phyloP scores from a whole-genome alignment of 2,329 filamentous ascomycete genomes.

The Ophiosphaerella korrae region DNA sequence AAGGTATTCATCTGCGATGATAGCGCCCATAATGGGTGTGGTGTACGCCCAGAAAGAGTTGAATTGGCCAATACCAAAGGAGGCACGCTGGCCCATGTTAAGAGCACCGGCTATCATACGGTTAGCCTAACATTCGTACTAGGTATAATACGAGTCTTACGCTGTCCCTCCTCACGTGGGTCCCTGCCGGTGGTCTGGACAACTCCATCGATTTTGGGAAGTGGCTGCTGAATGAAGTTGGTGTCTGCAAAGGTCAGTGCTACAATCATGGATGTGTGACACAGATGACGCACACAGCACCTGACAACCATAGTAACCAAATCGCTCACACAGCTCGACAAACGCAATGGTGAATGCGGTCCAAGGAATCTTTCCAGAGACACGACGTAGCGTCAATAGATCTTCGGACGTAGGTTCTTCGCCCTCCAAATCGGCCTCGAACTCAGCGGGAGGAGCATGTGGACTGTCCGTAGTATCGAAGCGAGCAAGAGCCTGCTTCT shows the following conservation, averaged over 20 bases:
- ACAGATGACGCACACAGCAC: conserved; percentile 61
- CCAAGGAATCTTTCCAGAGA: conserved; percentile 69
- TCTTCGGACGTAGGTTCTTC: conserved; percentile 66
- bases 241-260: conserved; percentile 35
- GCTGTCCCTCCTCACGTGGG: conserved; percentile 35
- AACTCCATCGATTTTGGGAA: conserved; percentile 43
- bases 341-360: conserved; percentile 72
- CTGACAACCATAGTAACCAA: conserved; percentile 76
- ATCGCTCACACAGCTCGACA: conserved; percentile 76
- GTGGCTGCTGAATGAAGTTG: conserved; percentile 47
- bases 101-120: too few species aligned
- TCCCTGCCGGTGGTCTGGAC: conserved; percentile 39
- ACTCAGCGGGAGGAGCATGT: conserved; percentile 29
- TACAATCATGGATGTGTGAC: too few species aligned
- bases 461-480: conserved; percentile 24
- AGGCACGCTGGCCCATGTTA: background rate
- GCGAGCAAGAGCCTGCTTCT: conserved; percentile 38
- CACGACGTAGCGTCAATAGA: conserved; percentile 63
- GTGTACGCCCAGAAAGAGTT: conserved; percentile 32
- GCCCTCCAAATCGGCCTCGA: conserved; percentile 41
- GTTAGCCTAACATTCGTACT: conserved; percentile 19
- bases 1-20: conserved; percentile 62
- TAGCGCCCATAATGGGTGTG: conserved; percentile 57
- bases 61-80: conserved; percentile 2
- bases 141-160: conserved; percentile 17